phyloP scores from a whole-genome alignment of 495 filamentous ascomycete genomes.

The Penicillium lagena region DNA sequence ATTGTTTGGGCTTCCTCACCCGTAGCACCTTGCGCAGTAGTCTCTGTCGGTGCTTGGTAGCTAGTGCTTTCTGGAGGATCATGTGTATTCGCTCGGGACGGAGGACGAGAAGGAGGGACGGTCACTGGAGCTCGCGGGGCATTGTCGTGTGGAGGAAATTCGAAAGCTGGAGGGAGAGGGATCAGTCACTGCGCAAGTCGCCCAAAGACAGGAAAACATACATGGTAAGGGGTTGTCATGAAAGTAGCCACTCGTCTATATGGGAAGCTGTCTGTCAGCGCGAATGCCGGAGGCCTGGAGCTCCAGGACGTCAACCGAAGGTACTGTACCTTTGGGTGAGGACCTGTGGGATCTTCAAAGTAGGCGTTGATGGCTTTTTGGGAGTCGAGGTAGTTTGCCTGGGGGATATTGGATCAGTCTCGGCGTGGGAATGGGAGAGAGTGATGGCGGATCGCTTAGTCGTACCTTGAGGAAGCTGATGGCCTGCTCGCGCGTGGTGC shows the following conservation, averaged over 20 bases:
- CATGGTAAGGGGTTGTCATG: conserved; percentile 17
- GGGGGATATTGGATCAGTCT: conserved; percentile 2
- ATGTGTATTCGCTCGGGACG: conserved; percentile 53
- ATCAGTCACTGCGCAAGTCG: background rate
- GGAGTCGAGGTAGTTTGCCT: conserved; percentile 44
- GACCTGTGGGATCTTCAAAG: conserved; percentile 42
- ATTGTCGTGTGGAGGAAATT: conserved; percentile 49
- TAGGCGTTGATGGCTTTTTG: conserved; percentile 49
- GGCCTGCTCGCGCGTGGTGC: conserved; percentile 38
- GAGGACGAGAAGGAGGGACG: conserved; percentile 60
- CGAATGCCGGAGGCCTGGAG: no score
- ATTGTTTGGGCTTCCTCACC: conserved; percentile 13
- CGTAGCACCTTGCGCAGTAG: conserved; percentile 11
- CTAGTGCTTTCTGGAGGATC: conserved; percentile 15
- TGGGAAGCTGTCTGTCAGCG: background rate
- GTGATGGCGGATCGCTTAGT: background rate
- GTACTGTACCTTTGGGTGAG: conserved; percentile 21
- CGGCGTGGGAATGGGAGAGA: background rate
- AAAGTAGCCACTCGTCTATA: conserved; percentile 15
- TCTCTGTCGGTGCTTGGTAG: conserved; percentile 2
- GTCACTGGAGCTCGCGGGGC: conserved; percentile 34
- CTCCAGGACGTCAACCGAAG: no score
- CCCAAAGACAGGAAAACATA: conserved; percentile 2
- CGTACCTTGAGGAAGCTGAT: conserved; percentile 40
- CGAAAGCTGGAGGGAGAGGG: conserved; percentile 39